Conservation (phyloP, 1,139 yeast genomes). For the Suhomyces chickasaworum region DNA sequence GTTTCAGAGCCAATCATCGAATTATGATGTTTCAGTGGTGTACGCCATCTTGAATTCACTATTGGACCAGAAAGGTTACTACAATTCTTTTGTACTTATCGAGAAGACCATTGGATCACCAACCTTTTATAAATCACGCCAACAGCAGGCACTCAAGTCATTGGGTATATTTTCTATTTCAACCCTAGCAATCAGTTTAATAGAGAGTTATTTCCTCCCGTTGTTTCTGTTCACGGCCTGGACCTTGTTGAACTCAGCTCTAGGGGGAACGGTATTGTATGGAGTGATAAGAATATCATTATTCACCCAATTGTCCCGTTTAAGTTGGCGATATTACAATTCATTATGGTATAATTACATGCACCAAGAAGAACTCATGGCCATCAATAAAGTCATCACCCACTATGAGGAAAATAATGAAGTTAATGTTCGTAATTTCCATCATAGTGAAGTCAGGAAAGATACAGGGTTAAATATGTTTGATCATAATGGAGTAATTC, state of each 20-base stretch:
- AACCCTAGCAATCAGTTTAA: neutral
- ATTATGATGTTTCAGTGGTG: constrained; percentile 13
- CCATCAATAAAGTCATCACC: constrained; percentile 35
- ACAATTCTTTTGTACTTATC: constrained; percentile 33
- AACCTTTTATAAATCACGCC: neutral
- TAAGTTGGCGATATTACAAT: constrained; percentile 40
- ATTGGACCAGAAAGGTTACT: constrained; percentile 37
- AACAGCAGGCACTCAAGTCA: neutral
- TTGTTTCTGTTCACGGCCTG: constrained; percentile 16
- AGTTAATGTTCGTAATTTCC: constrained; percentile 41
- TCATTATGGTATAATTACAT: constrained; percentile 23
- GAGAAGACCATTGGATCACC: constrained; percentile 27
- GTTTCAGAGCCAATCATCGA: neutral
- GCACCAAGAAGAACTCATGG: constrained; percentile 32
- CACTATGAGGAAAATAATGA: constrained; percentile 47
- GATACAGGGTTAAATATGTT: constrained; percentile 22
- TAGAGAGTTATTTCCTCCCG: constrained; percentile 16
- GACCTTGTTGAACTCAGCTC: constrained; percentile 12
- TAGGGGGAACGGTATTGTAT: constrained; percentile 12
- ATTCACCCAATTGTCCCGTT: constrained; percentile 27
- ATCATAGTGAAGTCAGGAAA: constrained; percentile 34
- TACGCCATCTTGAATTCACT: constrained; percentile 25
- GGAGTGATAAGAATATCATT: constrained; percentile 19
- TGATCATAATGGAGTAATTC: constrained; percentile 28
- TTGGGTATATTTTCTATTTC: neutral